Evolutionary conservation across 2,329 filamentous ascomycete species (phyloP).

Genomic region (Akanthomyces lecanii): DNA sequence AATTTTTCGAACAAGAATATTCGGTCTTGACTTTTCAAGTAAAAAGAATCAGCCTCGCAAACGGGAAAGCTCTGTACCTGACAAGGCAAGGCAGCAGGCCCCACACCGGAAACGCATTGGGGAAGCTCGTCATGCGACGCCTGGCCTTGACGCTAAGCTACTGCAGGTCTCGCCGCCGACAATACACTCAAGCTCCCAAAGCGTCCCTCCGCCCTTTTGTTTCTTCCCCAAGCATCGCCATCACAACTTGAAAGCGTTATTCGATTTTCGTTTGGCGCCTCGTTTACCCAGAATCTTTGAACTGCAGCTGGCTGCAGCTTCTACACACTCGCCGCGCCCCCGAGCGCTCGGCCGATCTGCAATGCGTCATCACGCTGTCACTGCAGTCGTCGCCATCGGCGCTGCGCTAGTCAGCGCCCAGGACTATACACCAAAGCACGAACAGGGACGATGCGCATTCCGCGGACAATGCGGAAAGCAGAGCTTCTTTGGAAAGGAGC

Average conservation of each 20-base stretch:
- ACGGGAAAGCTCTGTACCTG: neutral
- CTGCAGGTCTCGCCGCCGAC: neutral
- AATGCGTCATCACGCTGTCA: slow-evolving; percentile 32
- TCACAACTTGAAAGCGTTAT: neutral
- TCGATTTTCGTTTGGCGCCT: neutral
- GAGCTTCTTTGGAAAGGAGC: slow-evolving; percentile 80
- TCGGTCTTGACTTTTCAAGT: neutral
- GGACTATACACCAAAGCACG: slow-evolving; percentile 60
- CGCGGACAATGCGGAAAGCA: slow-evolving; percentile 89
- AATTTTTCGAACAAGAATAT: too few relatives aligned
- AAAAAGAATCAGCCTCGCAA: neutral
- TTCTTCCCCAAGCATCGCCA: slow-evolving; percentile 7
- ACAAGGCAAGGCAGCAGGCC: neutral
- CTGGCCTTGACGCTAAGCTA: neutral
- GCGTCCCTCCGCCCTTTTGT: neutral
- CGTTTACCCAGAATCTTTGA: too few relatives aligned
- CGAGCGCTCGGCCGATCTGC: slow-evolving; percentile 7
- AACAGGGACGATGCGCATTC: slow-evolving; percentile 84
- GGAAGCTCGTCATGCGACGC: slow-evolving; percentile 7
- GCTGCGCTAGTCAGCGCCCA: slow-evolving; percentile 26
- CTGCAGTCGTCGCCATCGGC: slow-evolving; percentile 27
- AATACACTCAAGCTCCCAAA: neutral
- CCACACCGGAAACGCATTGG: slow-evolving; percentile 9
- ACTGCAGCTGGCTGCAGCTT: slow-evolving; percentile 8
- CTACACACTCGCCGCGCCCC: neutral